Base-by-base conservation (phyloP, 805 yeast species). In the Wickerhamiella slavikovae region DNA sequence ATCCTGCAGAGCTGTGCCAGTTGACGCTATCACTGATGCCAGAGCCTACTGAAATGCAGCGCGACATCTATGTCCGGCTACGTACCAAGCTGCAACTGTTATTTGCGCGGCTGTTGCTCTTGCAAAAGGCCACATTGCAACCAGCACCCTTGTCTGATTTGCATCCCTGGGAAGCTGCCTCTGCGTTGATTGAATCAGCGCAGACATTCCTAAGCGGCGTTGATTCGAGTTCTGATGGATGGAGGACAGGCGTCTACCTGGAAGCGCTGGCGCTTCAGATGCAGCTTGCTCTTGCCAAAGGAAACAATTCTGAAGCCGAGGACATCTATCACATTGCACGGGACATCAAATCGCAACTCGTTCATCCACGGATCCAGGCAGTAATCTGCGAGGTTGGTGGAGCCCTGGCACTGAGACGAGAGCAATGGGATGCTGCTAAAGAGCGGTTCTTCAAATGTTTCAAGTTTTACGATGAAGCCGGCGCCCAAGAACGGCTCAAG, bases 371-470 rank as follows among this genome's bases (percentile, higher is more conserved):
- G 28, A 68, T 74, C 17, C 56, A 70, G 48, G 93, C 85, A 1
- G 64, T 72, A n/a, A 63, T 78, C 16, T 62, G 68, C 36, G 85
- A 77, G 45, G 71, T 79, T 38, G 78, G 80, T 0, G 92, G 82
- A 2, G 62, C 68, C 30, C 59, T 77, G 37, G 62, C 65, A 29
- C 68, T 76, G 60, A 57, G 64, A 35, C 18, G 28, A 16, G 29
- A 62, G 10, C 65, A 69, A 36, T 77, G 63, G 56, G 67, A 62
- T 20, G 48, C 48, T 28, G 80, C 78, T 0, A 55, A 70, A 7
- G 58, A 60, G 32, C 61, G 55, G 32, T 64, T 68, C 32, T 64
- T 64, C 38, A 70, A 63, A 36, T 54, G 69, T 18, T 69, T 69
- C 44, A 65, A 66, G 36, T 63, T 62, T 30, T 70, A 63, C 41